These are phyloP conservation scores for Alternaria panax DNA, from an alignment of 2,329 filamentous ascomycete genomes.

Conservation along the genomic window DNA sequence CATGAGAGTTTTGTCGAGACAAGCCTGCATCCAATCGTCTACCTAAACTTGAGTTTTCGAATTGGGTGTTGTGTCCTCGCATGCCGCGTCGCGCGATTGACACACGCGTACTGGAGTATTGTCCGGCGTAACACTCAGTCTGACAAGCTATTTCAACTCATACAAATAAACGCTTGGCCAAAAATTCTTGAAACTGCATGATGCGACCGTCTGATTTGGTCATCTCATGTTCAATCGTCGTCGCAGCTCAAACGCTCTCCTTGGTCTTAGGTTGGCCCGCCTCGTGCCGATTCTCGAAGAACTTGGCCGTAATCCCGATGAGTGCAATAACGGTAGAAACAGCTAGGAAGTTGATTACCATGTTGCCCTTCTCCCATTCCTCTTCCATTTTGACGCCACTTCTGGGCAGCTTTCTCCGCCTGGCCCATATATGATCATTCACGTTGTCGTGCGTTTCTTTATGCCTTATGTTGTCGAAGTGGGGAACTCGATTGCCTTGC, in stretches of 20 bases:
- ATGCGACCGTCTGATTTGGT: neutral
- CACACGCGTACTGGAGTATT: too few relatives aligned
- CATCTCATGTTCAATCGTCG: neutral
- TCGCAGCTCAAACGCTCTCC: slow-evolving; percentile 3
- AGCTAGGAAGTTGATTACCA: slow-evolving; percentile 41
- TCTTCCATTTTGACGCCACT: slow-evolving; percentile 23
- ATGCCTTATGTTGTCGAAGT: slow-evolving; percentile 80
- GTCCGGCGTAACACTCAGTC: too few relatives aligned
- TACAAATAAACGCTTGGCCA: too few relatives aligned
- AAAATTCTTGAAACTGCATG: neutral
- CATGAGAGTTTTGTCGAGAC: too few relatives aligned
- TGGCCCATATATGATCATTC: slow-evolving; percentile 60
- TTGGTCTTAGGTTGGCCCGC: slow-evolving; percentile 4
- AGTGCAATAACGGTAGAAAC: slow-evolving; percentile 37
- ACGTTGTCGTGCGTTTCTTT: slow-evolving; percentile 74
- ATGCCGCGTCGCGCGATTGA: too few relatives aligned
- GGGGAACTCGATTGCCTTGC: slow-evolving; percentile 63
- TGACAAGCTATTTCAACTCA: too few relatives aligned
- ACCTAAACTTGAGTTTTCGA: too few relatives aligned
- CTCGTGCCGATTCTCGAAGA: slow-evolving; percentile 26
- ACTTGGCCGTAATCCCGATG: slow-evolving; percentile 31
- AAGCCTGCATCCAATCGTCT: too few relatives aligned
- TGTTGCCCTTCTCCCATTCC: slow-evolving; percentile 34
- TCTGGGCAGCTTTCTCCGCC: slow-evolving; percentile 42
- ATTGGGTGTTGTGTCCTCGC: too few relatives aligned